Conservation (phyloP, 1,284 basidiomycete species). For the Phlebopus sp. region DNA sequence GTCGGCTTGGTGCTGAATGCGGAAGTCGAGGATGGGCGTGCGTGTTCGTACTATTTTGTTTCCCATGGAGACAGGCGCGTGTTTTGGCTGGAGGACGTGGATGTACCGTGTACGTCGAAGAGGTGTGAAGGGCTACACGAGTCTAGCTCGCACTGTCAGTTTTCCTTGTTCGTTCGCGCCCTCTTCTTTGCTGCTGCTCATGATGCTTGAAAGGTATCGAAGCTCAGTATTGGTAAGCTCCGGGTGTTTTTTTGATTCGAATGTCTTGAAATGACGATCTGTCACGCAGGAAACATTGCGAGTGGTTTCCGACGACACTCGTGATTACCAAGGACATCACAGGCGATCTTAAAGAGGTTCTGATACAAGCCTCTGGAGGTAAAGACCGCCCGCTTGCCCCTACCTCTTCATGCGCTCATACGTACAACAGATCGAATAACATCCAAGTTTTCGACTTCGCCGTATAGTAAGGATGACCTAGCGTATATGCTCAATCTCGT, state of each 20-base stretch:
- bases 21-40: not conserved
- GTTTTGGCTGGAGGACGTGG: conserved; percentile 28
- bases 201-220: conserved; percentile 23
- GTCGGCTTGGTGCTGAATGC: conserved; percentile 20
- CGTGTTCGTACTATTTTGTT: conserved; percentile 25
- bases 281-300: conserved; percentile 28
- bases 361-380: conserved; percentile 32
- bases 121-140: conserved; percentile 10
- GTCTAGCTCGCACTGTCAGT: conserved; percentile 11
- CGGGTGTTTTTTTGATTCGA: too few relatives aligned
- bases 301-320: conserved; percentile 29
- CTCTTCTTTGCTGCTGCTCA: conserved; percentile 7
- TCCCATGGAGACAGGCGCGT: conserved; percentile 27
- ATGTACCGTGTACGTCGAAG: conserved; percentile 22
- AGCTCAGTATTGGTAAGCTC: conserved; percentile 29
- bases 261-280: not conserved
- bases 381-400: not conserved
- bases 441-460: conserved; percentile 33
- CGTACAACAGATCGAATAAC: conserved; percentile 22
- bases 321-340: conserved; percentile 18
- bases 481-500: conserved; percentile 28
- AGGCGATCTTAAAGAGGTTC: conserved; percentile 19
- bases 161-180: conserved; percentile 21
- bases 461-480: conserved; percentile 21
- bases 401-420: not conserved